Evolutionary conservation across 2,329 filamentous ascomycete species (phyloP), one percentile per base, ranked within the genome.

Genomic region (Leptographium galeiforme): DNA sequence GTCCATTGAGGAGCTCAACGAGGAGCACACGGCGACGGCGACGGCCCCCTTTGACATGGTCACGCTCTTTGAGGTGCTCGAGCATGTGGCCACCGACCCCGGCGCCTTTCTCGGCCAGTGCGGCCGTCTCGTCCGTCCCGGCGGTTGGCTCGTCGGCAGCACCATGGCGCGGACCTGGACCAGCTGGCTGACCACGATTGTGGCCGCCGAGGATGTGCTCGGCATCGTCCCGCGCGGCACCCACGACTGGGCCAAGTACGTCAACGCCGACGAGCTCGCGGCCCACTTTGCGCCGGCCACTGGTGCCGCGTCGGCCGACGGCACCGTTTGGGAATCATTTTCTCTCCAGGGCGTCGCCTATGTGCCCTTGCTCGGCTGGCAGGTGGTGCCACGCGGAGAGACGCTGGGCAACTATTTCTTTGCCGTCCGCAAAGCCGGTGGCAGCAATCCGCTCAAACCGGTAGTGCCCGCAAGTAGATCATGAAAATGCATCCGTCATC

Each of bases 381-480:
- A 78, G 70, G 80, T 88, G 66, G 82, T 96, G 6, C 67, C 70
- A 30, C 87, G 88, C 3, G 86, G 89, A 62, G 91, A 97, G 71
- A 81, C 80, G 63, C 81, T 88, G 63, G 91, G 91, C 11, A 98
- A 98, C 67, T 98, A 97, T 70, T 97, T 98, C 68, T 95, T 96
- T 67, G 93, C 80, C 10, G 82, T 95, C 45, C 79, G 83, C 69
- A 70, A 69, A 60, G 19, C 33, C 25, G 25, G 25, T 25, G 25
- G 25, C 25, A 25, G 25, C 25, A 25, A 5, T 5, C 25, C 25
- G 25, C 25, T 25, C 25, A 25, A 25, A 25, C 25, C 25, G 25
- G 5, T 5, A 25, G 25, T 25, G 5, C 25, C 25, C 25, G 25
- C 25, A 25, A 25, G 25, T 25, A 25, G 25, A 25, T 5, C 25